A percentile compares a stretch with the other conserved stretches of the same genome.
phyloP scores from a whole-genome alignment of 2,329 filamentous ascomycete species.

The Fusarium heterosporum region DNA sequence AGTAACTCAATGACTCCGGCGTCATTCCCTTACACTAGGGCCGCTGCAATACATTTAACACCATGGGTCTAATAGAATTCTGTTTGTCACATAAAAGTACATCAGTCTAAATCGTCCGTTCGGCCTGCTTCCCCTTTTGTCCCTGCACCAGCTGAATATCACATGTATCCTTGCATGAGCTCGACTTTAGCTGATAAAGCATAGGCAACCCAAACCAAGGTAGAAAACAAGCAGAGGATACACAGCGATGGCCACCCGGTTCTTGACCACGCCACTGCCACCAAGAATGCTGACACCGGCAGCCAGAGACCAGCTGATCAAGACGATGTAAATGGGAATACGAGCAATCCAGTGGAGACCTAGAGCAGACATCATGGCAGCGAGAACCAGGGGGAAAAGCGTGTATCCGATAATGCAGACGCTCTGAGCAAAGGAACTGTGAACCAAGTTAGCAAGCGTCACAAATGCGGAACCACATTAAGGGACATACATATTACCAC shows the following conservation, averaged over 20 bases:
- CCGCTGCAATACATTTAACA: constrained; percentile 19
- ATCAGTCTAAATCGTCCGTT: constrained; percentile 25
- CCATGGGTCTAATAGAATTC: constrained; percentile 21
- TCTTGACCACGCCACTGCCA: constrained; percentile 94
- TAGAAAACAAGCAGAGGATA: constrained; percentile 98
- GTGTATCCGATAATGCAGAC: constrained; percentile 99
- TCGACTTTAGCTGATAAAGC: constrained; percentile 85
- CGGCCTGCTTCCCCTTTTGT: constrained; percentile 11
- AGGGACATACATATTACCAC: constrained; percentile 89
- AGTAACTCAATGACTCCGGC: constrained; percentile 2
- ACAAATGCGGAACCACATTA: background rate
- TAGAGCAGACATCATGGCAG: constrained; percentile 87
- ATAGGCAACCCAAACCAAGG: constrained; percentile 89
- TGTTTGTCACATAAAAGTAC: constrained; percentile 36
- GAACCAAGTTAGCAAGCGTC: constrained; percentile 36
- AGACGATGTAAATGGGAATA: constrained; percentile 89
- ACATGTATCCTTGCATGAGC: background rate
- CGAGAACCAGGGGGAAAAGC: constrained; percentile 94
- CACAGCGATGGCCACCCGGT: constrained; percentile 91
- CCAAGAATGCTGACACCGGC: constrained; percentile 96
- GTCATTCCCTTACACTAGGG: constrained; percentile 11
- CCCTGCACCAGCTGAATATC: background rate
- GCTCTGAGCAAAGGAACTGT: constrained; percentile 95
- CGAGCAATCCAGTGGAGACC: constrained; percentile 82
- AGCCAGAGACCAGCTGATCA: constrained; percentile 92